Conservation (phyloP, 2,329 filamentous ascomycete genomes). For the Monosporascus sp. region DNA sequence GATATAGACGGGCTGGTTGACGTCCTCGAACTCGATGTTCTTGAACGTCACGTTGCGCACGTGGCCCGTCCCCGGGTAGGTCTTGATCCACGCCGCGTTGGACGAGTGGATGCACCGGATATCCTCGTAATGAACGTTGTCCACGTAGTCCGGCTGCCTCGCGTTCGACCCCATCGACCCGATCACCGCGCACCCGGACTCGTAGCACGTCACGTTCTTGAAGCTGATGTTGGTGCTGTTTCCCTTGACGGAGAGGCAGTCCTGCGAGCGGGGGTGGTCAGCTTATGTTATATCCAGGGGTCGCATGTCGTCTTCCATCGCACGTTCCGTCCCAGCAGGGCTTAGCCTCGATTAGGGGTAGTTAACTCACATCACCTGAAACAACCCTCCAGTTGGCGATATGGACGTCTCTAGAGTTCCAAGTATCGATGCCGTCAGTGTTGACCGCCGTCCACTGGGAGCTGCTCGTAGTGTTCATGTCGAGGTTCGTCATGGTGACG, state of each 20-base stretch:
- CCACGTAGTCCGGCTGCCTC: conserved; percentile 28
- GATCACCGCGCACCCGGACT: conserved; percentile 31
- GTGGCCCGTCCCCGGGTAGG: conserved; percentile 33
- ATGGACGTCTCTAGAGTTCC: conserved; percentile 41
- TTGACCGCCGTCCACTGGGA: conserved; percentile 41
- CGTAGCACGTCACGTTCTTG: conserved; percentile 32
- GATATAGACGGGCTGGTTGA: conserved; percentile 45
- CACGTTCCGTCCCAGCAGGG: too few species aligned
- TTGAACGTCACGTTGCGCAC: conserved; percentile 39
- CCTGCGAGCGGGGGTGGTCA: conserved; percentile 16
- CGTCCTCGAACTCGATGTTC: conserved; percentile 33
- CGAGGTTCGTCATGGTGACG: conserved; percentile 46
- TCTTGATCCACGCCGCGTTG: conserved; percentile 39
- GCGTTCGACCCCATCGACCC: conserved; percentile 31
- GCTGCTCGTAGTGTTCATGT: conserved; percentile 42
- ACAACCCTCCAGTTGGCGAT: conserved; percentile 41
- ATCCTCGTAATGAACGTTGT: conserved; percentile 32
- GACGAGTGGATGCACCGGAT: conserved; percentile 31
- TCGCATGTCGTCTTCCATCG: too few species aligned
- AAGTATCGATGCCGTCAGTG: conserved; percentile 45
- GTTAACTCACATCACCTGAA: conserved; percentile 30
- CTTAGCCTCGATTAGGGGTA: neutral
- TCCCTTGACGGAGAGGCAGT: conserved; percentile 35
- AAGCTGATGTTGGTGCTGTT: conserved; percentile 34
- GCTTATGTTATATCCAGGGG: neutral